Conservation (phyloP, 2,329 filamentous ascomycete genomes). For the Daldinia eschscholtzii region DNA sequence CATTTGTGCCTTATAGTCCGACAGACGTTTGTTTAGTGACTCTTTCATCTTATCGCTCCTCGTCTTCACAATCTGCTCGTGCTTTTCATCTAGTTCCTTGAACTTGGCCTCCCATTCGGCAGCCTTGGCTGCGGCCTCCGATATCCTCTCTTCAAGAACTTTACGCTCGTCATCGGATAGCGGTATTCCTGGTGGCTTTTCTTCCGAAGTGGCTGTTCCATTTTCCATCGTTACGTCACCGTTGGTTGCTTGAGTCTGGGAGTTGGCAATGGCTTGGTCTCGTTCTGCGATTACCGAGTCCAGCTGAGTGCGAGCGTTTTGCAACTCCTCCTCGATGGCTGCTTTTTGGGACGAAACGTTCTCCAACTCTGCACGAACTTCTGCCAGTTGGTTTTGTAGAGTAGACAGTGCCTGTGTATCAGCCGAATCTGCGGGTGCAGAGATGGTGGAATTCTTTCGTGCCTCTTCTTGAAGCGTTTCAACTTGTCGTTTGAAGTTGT, state of each 20-base stretch:
- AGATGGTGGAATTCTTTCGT: conserved; percentile 56
- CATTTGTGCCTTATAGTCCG: conserved; percentile 67
- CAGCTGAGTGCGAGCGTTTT: conserved; percentile 69
- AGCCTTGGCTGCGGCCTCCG: conserved; percentile 71
- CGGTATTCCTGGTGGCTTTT: conserved; percentile 45
- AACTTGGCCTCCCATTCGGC: conserved; percentile 74
- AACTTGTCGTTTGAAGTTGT: conserved; percentile 57
- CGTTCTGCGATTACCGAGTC: conserved; percentile 72
- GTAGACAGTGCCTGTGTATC: conserved; percentile 61
- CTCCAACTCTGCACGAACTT: conserved; percentile 72
- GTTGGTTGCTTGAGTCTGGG: conserved; percentile 48
- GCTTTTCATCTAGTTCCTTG: conserved; percentile 72
- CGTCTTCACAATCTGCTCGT: conserved; percentile 71
- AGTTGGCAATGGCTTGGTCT: conserved; percentile 68
- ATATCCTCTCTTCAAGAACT: conserved; percentile 72
- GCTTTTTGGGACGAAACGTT: conserved; percentile 76
- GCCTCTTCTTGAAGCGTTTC: conserved; percentile 48
- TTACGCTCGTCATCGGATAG: conserved; percentile 71
- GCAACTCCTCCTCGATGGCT: conserved; percentile 73
- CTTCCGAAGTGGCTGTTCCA: conserved; percentile 39
- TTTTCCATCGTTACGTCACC: conserved; percentile 52
- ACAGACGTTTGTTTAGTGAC: conserved; percentile 76
- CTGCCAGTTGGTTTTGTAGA: conserved; percentile 63
- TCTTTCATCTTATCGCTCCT: conserved; percentile 78
- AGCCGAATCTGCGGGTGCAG: conserved; percentile 55